Base-by-base conservation (phyloP, 192 early-diverging fungal species). In the Umbelopsis vinacea region DNA sequence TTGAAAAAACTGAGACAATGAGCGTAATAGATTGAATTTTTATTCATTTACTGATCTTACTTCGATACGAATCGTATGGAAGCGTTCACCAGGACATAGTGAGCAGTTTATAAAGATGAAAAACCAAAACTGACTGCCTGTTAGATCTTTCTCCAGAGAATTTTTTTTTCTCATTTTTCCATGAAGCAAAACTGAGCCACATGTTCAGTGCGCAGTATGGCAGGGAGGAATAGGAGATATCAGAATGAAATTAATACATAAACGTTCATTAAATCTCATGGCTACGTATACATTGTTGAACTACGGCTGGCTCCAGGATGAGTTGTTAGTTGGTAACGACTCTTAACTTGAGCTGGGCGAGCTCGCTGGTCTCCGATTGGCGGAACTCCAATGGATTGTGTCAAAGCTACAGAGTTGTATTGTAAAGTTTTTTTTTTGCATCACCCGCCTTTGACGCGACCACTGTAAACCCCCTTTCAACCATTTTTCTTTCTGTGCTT, bases 401-500 rank as follows among this genome's bases (percentile, higher is more conserved):
- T 17, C 19, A 50, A 21, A 50, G 48, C 48, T 50, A 50, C 48
- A 50, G 48, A 17, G 5, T 50, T 17, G n/a, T 50, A 50, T 6
- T 50, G 48, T 50, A 50, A 50, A 50, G 15, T 50, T 50, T 50
- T 50, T 50, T 50, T 21, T 50, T 50, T 50, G 48, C 48, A 50
- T 50, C 48, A 50, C 48, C 48, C 48, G 48, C 48, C 48, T 50
- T 50, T 21, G n/a, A 50, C 48, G 48, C 48, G n/a, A 50, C 9
- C 48, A n/a, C 14, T 21, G 19, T 17, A 17, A 50, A 17, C 48
- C 48, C n/a, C 48, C 48, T 50, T 50, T 50, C 48, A 50, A 21
- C 9, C 48, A 50, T n/a, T 50, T 50, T 50, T 50, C 17, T 15
- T 50, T n/a, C 48, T 50, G 14, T 50, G 48, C 15, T 6, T 50